Evolutionary conservation across 495 filamentous ascomycete species (phyloP), one percentile per base, ranked within the genome.

Genomic region (Lichenothelia convexa): DNA sequence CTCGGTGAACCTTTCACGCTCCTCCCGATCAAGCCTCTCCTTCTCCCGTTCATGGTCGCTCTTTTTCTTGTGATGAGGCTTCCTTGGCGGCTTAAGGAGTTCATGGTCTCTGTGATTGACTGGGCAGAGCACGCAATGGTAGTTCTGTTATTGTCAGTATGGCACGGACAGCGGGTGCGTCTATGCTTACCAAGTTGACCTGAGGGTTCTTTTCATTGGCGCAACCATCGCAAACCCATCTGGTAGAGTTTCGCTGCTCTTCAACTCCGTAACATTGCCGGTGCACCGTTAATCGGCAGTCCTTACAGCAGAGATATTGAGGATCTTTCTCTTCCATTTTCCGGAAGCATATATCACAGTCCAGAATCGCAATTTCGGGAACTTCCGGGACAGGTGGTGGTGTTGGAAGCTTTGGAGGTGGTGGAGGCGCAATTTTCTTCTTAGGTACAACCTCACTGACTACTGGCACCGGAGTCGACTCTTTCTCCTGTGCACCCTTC

Each of bases 181-280:
- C 18, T 1, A 36, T 5, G 18, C 74, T 67, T 65, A 79, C 75
- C 35, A 85, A 86, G 17, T 86, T 91, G 16, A 89, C 73, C 42
- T 76, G 70, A 3, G 83, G 83, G 41, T 70, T 81, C 46, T 82
- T 79, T 47, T 97, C 89, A 50, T 97, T 97, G 9, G 72, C 62
- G 59, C 89, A 97, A 71, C 80, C 87, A 56, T 97, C 89, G 56
- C 89, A 97, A 15, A 80, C 65, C 89, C 89, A 97, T 56, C 92
- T 92, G 35, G 65, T 13, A 4, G 31, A 68, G 19, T 67, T 64
- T 27, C 69, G 69, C n/a, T 74, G 69, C 19, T 80, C 73, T 2
- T 69, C 55, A 21, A 95, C 65, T 13, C 89, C 89, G 54, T 94
- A 97, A 54, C 89, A 97, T 38, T 73, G 75, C 30, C 78, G 75